Percentiles rank a stretch among this genome's conserved stretches.
Evolutionary conservation across 768 basidiomycete genomes (phyloP).

Genomic region (Coprinopsis marcescibilis): DNA sequence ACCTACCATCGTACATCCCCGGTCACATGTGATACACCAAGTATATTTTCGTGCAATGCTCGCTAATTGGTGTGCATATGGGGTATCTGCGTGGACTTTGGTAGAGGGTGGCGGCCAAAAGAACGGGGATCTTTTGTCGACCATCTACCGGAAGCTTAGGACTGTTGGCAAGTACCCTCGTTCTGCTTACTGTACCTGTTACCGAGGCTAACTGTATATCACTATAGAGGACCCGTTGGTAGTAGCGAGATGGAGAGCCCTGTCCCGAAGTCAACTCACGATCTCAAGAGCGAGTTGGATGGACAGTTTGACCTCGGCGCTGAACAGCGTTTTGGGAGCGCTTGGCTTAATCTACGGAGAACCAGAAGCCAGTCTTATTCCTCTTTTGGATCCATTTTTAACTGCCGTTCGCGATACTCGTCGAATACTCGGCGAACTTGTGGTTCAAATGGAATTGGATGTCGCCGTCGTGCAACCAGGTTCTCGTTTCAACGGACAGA

Average conservation of each 20-base stretch:
- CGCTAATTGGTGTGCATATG: slow-evolving; percentile 6
- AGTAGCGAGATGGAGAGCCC: background rate
- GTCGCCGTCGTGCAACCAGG: background rate
- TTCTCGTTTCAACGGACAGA: background rate
- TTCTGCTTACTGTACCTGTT: background rate
- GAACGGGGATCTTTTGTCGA: background rate
- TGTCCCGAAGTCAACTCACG: slow-evolving; percentile 1
- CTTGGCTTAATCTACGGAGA: background rate
- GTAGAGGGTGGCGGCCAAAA: background rate
- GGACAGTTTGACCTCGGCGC: background rate
- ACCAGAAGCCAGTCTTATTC: background rate
- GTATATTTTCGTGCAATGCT: background rate
- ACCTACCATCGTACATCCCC: background rate
- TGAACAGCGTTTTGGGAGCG: background rate
- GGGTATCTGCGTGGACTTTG: slow-evolving; percentile 4
- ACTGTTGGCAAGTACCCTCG: slow-evolving; percentile 3
- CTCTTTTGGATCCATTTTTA: background rate
- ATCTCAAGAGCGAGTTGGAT: slow-evolving; percentile 4
- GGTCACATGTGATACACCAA: background rate
- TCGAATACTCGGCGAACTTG: background rate
- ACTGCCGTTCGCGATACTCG: background rate
- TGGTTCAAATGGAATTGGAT: background rate
- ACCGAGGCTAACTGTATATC: background rate
- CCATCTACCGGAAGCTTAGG: slow-evolving; percentile 4
- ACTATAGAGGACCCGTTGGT: slow-evolving; percentile 2